phyloP scores from a whole-genome alignment of 1,139 yeast genomes.

The Candida tetrigidarum region DNA sequence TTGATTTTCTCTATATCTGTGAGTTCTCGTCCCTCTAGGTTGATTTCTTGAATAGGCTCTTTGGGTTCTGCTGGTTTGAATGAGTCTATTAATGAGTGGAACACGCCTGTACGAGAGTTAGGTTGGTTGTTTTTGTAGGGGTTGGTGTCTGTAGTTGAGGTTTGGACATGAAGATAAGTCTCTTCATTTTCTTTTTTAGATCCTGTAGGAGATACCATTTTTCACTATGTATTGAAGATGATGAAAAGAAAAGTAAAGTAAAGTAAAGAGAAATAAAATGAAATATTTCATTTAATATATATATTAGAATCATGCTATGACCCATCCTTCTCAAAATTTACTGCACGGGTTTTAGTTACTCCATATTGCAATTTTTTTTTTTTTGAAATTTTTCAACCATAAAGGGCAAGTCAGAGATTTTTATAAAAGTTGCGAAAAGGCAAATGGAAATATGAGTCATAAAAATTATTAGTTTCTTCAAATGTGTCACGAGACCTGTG shows the following conservation, averaged over 20 bases:
- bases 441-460: constrained; percentile 11
- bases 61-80: constrained; percentile 36
- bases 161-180: constrained; percentile 4
- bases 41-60: constrained; percentile 15
- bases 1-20: constrained; percentile 43
- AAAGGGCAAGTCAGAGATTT: constrained; percentile 7
- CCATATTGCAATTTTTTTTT: background rate
- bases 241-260: background rate
- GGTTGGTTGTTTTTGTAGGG: background rate
- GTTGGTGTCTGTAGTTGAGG: constrained; percentile 5
- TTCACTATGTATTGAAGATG: background rate
- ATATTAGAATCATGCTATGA: background rate
- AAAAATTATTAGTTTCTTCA: background rate
- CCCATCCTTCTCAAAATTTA: background rate
- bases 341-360: too few relatives aligned
- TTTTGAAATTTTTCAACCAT: background rate
- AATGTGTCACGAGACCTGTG: too few relatives aligned
- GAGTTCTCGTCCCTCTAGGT: constrained; percentile 23
- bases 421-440: constrained; percentile 9
- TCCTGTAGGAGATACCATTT: constrained; percentile 2
- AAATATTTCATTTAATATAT: background rate
- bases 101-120: constrained; percentile 17
- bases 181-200: constrained; percentile 10
- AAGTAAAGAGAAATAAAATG: background rate
- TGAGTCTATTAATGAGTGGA: constrained; percentile 36